phyloP scores from a whole-genome alignment of 768 basidiomycete genomes.

The Podaxis sp. region DNA sequence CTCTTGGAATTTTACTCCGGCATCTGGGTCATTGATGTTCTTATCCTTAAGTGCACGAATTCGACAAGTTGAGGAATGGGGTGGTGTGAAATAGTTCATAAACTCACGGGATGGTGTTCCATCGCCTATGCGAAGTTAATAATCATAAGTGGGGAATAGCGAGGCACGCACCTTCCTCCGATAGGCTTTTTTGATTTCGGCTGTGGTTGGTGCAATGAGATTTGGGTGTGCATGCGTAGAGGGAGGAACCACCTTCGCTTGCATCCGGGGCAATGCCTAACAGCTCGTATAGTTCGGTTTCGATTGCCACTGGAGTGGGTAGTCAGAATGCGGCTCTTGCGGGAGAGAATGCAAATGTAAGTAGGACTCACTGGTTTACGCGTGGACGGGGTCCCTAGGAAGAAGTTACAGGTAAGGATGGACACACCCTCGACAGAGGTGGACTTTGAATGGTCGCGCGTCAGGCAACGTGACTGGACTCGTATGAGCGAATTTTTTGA shows the following conservation, averaged over 20 bases:
- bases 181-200: constrained; percentile 93
- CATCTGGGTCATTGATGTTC: constrained; percentile 88
- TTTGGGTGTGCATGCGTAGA: background rate
- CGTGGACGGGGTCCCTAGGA: background rate
- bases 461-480: background rate
- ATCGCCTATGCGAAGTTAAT: constrained; percentile 57
- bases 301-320: constrained; percentile 55
- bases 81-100: background rate
- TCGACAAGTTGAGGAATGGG: background rate
- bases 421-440: constrained; percentile 13
- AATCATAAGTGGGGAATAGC: constrained; percentile 2
- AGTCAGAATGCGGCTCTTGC: background rate
- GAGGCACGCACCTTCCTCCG: constrained; percentile 72
- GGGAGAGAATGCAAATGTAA: background rate
- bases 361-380: constrained; percentile 6
- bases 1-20: constrained; percentile 83
- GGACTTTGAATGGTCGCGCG: constrained; percentile 1
- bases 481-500: constrained; percentile 25
- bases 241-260: constrained; percentile 55
- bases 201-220: constrained; percentile 35
- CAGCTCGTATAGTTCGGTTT: constrained; percentile 85
- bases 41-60: constrained; percentile 34
- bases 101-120: constrained; percentile 77
- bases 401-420: constrained; percentile 2
- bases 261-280: constrained; percentile 73